Evolutionary conservation across 2,329 filamentous ascomycete genomes (phyloP), one percentile per base, ranked within the genome.

Genomic region (Epicoccum sorghinum): DNA sequence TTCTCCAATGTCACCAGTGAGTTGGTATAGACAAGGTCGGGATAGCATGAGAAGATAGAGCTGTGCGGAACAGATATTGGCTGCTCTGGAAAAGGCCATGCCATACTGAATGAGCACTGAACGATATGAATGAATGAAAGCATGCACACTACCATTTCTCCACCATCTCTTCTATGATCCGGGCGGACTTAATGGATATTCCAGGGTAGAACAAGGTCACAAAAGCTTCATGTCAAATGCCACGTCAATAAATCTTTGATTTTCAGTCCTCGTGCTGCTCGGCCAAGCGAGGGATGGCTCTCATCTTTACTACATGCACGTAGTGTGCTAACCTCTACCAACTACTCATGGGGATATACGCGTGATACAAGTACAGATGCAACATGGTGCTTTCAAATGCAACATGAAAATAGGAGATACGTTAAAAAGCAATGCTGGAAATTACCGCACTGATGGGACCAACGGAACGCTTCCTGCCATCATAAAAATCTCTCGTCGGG

Each of bases 1-100:
- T 99, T 99, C 78, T 93, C 89, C 61, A 97, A 97, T 75, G 93
- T 97, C 48, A 96, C 91, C 54, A 90, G 89, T 68, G 80, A 87
- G 70, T 75, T 96, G 73, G 83, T 84, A n/a, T 86, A 81, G 55
- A 36, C 14, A 14, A 39, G 33, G 27, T 30, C 27, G 36, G 13
- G 13, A 10, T 7, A 9, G 8, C 13, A 7, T 7, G 22, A 24
- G 29, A 24, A 22, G 5, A 36, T 37, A 42, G 52, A 47, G 7
- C 40, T 32, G 13, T 41, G 41, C 35, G 36, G n/a, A 46, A 27
- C 18, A 46, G 29, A 36, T 36, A 32, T 37, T 23, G 25, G 35
- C 45, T 38, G 39, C 22, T 22, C 12, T 27, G 25, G 24, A 27
- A 4, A 18, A 24, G 32, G 37, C 24, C 42, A 35, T 25, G 52